Conservation (phyloP, 306 rosid species). For the Prunus mume region DNA sequence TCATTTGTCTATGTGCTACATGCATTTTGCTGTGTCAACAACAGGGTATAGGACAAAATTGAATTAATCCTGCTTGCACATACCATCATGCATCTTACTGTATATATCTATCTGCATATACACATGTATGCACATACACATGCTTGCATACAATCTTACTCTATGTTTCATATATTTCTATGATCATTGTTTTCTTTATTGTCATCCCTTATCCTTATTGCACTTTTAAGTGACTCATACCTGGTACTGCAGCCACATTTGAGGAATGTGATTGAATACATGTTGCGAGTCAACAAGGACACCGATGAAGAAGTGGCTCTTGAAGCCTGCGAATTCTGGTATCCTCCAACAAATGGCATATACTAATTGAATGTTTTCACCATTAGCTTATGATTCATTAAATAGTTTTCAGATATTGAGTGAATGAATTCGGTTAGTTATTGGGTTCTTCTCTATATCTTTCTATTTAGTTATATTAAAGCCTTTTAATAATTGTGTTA, state of each 20-base stretch:
- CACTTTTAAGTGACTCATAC: slow-evolving; percentile 31
- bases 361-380: slow-evolving; percentile 2
- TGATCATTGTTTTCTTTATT: neutral
- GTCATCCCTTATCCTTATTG: neutral
- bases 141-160: neutral
- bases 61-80: neutral
- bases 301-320: slow-evolving; percentile 94
- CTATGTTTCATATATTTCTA: slow-evolving; percentile 15
- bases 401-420: slow-evolving; percentile 19
- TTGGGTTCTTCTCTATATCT: neutral
- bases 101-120: neutral
- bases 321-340: slow-evolving; percentile 99
- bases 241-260: slow-evolving; percentile 74
- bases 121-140: neutral
- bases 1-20: slow-evolving; percentile 1
- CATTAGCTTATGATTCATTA: slow-evolving; percentile 14
- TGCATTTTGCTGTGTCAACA: neutral
- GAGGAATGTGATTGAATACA: slow-evolving; percentile 81
- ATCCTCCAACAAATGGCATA: slow-evolving; percentile 21
- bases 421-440: neutral
- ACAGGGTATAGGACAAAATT: neutral
- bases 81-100: neutral
- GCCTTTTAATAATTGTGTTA: neutral
- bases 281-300: slow-evolving; percentile 97
- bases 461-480: neutral